Base-by-base conservation (phyloP, 305 asterid genomes). In the Plantago rigida region DNA sequence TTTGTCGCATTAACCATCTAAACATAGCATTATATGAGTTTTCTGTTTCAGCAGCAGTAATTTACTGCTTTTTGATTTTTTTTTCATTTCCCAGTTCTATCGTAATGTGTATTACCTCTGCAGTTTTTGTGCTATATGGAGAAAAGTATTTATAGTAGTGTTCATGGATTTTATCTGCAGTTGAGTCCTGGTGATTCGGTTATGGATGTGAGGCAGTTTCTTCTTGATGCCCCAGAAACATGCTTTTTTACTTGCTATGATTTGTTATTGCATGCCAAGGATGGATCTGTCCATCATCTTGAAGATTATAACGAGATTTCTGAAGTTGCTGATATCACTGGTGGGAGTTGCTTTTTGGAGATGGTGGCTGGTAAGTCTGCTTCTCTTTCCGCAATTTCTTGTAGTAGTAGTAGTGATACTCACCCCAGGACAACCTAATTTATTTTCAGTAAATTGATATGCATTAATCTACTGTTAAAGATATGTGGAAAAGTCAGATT, bases 141-240 rank as follows among this genome's bases (percentile, higher is more conserved):
- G 42, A 36, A 9, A 36, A 36, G 9, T 36, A 6, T 39, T 31
- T 3, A 17, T 5, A 34, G 3, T 42, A 39, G 19, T 11, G 13
- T 36, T 29, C 47, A 34, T 29, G 31, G 13, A 54, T 41, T 55
- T 9, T 51, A 48, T 73, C 75, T 78, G 72, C 87, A 89, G 97
- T 78, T 89, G 80, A 86, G 92, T 68, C 97, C 97, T 65, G 87
- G 92, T 56, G 95, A 89, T 79, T 82, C 95, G 41, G 95, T 87
- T 24, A 83, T 86, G 92, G 97, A 89, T 67, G 89, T 89, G 75
- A 82, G 89, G 67, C 97, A 84, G 78, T 87, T 87, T 87, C 92
- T 89, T 72, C 88, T 84, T 62, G 95, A 89, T 81, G 92, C 95
- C 66, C 82, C 92, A 0, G 89, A 84, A 79, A 81, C 94, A 12